Evolutionary conservation across 2,329 filamentous ascomycete species (phyloP), one percentile per base, ranked within the genome.

Genomic region (Fusarium sp.): DNA sequence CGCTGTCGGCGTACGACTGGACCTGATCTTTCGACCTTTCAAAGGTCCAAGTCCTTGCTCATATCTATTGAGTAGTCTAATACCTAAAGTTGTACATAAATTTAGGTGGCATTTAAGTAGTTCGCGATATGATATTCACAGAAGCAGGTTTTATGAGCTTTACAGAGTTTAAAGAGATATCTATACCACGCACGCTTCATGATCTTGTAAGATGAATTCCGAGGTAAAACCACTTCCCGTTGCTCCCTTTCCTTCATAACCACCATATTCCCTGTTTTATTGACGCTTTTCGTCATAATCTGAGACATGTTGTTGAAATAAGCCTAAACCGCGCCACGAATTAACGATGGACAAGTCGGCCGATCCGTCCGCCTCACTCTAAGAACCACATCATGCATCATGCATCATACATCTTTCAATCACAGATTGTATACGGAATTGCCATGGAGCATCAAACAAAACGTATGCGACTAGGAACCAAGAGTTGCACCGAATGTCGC

Each of bases 401-500:
- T n/a, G 37, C 18, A 29, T 40, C 21, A 48, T n/a, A 11, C 21
- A 20, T 9, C 21, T 23, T 17, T 27, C 31, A 37, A 11, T 11
- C 15, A 17, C 18, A 41, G 14, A 13, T 45, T 20, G 4, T 11
- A 17, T n/a, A 29, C 13, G 11, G 2, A 27, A 11, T n/a, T n/a
- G 10, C 20, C 29, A 47, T 58, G 51, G 60, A 52, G 18, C 33
- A 27, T 3, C 39, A 35, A 11, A 37, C 53, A 11, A 78, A 75
- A 41, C 76, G 71, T 11, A 73, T 76, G 70, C 73, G 76, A 5
- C 59, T 75, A 5, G 76, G 78, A 15, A 79, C 74, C 5, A 74
- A 70, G 60, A 78, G 75, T 58, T 80, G 78, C 53, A 62, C 70
- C 27, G 78, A 78, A 78, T 84, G 83, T 58, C 80, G 82, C 39